phyloP scores from a whole-genome alignment of 352 stramenopile genomes.

The Globisporangium spiculum region DNA sequence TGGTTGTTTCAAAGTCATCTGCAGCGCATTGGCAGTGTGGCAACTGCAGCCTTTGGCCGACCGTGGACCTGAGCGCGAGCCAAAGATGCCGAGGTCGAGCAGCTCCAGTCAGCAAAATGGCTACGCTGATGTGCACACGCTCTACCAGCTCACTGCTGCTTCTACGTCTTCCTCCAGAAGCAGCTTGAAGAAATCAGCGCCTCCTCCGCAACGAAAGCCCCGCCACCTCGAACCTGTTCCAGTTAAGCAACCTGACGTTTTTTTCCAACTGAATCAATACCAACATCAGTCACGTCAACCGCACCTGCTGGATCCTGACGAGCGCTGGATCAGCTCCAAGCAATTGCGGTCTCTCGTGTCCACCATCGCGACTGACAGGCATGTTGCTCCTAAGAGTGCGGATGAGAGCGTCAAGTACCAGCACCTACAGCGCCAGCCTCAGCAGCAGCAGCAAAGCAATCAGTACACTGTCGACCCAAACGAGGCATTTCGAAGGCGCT shows the following conservation, averaged over 20 bases:
- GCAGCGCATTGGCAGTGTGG: neutral
- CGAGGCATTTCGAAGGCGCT: neutral
- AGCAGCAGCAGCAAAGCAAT: neutral
- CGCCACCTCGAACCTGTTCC: conserved; percentile 4
- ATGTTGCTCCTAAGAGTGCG: neutral
- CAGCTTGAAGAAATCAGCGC: neutral
- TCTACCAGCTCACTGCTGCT: neutral
- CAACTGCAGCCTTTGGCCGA: neutral
- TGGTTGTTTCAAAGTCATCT: neutral
- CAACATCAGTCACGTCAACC: neutral
- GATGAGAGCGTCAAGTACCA: neutral
- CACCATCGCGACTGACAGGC: neutral
- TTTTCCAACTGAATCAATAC: neutral
- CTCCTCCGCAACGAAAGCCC: neutral
- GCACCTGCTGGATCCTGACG: neutral
- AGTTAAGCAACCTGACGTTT: neutral
- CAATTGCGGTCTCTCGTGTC: neutral
- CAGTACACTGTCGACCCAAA: neutral
- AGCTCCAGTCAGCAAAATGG: neutral
- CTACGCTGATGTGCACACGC: neutral
- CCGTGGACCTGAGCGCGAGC: neutral
- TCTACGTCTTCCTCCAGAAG: neutral
- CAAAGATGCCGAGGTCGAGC: neutral
- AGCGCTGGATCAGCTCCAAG: conserved; percentile 2
- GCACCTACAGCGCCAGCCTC: neutral